phyloP scores from a whole-genome alignment of 2,329 filamentous ascomycete genomes.

The Nigrospora osmanthi region DNA sequence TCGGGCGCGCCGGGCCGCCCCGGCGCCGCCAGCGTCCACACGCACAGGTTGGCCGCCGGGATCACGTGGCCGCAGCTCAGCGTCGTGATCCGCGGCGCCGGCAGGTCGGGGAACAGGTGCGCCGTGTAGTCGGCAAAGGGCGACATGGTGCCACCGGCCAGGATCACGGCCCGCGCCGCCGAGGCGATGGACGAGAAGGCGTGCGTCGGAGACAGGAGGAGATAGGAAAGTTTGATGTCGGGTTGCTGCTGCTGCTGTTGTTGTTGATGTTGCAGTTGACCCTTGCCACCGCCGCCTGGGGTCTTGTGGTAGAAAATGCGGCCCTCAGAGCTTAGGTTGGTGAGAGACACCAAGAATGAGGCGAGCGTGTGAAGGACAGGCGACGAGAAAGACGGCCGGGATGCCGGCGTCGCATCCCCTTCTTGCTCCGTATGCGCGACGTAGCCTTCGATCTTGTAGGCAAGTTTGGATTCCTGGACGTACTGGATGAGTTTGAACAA shows the following conservation, averaged over 20 bases:
- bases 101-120: slow-evolving; percentile 75
- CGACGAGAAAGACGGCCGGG: slow-evolving; percentile 29
- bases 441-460: slow-evolving; percentile 92
- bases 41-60: slow-evolving; percentile 70
- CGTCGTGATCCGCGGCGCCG: slow-evolving; percentile 58
- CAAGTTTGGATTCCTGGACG: slow-evolving; percentile 84
- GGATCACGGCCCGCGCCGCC: slow-evolving; percentile 75
- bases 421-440: slow-evolving; percentile 51
- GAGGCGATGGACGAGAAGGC: slow-evolving; percentile 85
- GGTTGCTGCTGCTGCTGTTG: slow-evolving; percentile 11
- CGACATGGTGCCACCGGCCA: slow-evolving; percentile 96
- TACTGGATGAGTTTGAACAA: slow-evolving; percentile 83
- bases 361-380: slow-evolving; percentile 48
- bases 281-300: slow-evolving; percentile 2
- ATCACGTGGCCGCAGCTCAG: slow-evolving; percentile 95
- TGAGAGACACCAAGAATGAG: slow-evolving; percentile 69
- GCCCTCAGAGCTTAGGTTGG: slow-evolving; percentile 71
- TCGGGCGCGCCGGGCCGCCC: slow-evolving; percentile 28
- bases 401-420: slow-evolving; percentile 7
- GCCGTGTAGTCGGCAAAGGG: slow-evolving; percentile 86
- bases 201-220: slow-evolving; percentile 83
- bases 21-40: slow-evolving; percentile 56
- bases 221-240: slow-evolving; percentile 66
- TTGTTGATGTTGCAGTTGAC: slow-evolving; percentile 4
- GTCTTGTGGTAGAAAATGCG: slow-evolving; percentile 55